These are phyloP conservation scores for Xylariaceae sp. DNA, from an alignment of 2,329 filamentous ascomycete genomes.

Conservation along the genomic window DNA sequence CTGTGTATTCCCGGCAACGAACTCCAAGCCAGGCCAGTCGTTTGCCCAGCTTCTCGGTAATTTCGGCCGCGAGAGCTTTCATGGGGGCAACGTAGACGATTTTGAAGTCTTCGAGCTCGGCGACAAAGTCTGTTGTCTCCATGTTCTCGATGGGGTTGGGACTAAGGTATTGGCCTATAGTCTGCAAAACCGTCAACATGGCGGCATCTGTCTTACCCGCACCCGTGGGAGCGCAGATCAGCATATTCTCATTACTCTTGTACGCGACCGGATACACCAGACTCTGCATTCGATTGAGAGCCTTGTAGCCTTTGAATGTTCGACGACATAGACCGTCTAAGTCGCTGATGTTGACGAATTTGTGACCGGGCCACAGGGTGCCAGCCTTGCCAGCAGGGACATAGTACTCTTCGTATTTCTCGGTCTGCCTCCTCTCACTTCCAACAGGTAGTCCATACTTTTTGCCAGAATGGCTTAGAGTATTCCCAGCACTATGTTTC, in stretches of 20 bases:
- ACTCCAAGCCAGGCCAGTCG: constrained; percentile 91
- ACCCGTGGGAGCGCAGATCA: constrained; percentile 96
- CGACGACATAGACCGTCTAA: constrained; percentile 83
- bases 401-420: constrained; percentile 84
- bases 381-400: constrained; percentile 82
- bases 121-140: constrained; percentile 71
- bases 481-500: constrained; percentile 78
- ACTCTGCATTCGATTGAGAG: constrained; percentile 96
- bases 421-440: constrained; percentile 63
- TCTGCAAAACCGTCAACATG: constrained; percentile 92
- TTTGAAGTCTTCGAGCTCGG: constrained; percentile 88
- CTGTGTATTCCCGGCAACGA: constrained; percentile 87
- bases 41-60: constrained; percentile 90
- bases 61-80: constrained; percentile 95
- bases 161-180: constrained; percentile 76
- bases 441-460: constrained; percentile 80
- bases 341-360: constrained; percentile 71
- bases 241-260: constrained; percentile 95
- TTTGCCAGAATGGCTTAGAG: constrained; percentile 71
- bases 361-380: constrained; percentile 66
- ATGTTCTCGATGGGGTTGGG: constrained; percentile 76
- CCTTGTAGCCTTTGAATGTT: constrained; percentile 94
- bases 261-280: constrained; percentile 94
- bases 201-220: constrained; percentile 98
- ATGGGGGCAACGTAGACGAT: constrained; percentile 98